phyloP scores from a whole-genome alignment of 768 basidiomycete species.

The Serendipita sp. region DNA sequence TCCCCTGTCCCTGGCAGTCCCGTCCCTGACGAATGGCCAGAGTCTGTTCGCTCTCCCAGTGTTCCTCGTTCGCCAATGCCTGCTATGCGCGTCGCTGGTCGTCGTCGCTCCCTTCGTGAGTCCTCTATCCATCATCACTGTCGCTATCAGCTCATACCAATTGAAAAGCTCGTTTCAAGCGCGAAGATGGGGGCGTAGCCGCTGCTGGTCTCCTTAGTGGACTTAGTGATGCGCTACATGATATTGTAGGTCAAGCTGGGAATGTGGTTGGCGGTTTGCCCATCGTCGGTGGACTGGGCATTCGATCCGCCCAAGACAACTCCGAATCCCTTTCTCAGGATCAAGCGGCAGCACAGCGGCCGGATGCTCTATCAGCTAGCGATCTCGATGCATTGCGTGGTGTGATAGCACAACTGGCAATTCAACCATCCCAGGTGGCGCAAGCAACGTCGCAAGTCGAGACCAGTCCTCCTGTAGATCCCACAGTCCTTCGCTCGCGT shows the following conservation, averaged over 20 bases:
- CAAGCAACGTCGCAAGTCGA: not conserved
- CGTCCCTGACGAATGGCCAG: not conserved
- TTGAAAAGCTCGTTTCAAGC: conserved; percentile 3
- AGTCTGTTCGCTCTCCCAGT: not conserved
- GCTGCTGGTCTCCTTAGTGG: not conserved
- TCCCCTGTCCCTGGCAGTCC: conserved; percentile 2
- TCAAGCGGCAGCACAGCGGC: not conserved
- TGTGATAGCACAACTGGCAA: not conserved
- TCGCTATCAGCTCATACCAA: too few relatives aligned
- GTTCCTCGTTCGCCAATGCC: conserved; percentile 2
- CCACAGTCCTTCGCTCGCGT: not conserved
- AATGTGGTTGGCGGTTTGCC: not conserved
- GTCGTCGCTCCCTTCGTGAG: conserved; percentile 2
- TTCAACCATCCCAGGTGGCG: not conserved
- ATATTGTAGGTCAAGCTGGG: not conserved
- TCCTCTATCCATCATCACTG: too few relatives aligned
- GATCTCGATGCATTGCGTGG: not conserved
- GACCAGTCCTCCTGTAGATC: not conserved
- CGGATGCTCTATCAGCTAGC: not conserved
- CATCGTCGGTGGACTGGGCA: not conserved
- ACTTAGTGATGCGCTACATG: not conserved
- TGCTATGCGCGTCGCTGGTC: conserved; percentile 2
- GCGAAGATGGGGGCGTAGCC: not conserved
- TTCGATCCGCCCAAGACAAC: not conserved
- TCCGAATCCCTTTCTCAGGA: not conserved